Conservation (phyloP, 345 rosid genomes). For the Eucalyptus globulus region DNA sequence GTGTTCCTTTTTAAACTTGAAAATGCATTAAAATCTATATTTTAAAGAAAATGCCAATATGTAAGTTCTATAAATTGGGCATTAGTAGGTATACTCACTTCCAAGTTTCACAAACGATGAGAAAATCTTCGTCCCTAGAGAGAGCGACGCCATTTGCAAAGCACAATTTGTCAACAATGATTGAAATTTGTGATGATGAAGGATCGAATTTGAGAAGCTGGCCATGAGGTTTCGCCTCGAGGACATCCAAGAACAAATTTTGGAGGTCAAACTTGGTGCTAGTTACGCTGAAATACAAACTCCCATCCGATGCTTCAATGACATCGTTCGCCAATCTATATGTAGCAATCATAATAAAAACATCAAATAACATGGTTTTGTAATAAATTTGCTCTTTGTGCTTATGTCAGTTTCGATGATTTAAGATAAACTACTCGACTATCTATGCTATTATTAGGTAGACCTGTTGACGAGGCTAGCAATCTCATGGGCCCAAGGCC, state of each 20-base stretch:
- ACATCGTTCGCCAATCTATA: slow-evolving; percentile 3
- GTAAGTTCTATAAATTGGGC: background rate
- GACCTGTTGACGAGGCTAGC: background rate
- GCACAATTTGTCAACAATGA: slow-evolving; percentile 17
- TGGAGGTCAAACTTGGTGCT: slow-evolving; percentile 30
- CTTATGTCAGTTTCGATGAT: background rate
- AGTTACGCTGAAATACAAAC: slow-evolving; percentile 25
- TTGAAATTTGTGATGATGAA: slow-evolving; percentile 1
- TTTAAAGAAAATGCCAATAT: background rate
- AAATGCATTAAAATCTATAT: background rate
- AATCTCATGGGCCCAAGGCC: background rate
- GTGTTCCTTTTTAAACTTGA: background rate
- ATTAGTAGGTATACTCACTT: background rate
- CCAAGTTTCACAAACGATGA: slow-evolving; percentile 29
- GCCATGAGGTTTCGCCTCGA: slow-evolving; percentile 43
- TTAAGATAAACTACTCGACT: background rate
- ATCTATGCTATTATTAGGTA: background rate
- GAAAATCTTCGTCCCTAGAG: slow-evolving; percentile 22
- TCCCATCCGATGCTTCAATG: slow-evolving; percentile 36
- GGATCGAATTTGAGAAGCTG: slow-evolving; percentile 44
- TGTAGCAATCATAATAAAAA: background rate
- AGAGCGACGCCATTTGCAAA: slow-evolving; percentile 48
- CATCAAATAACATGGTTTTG: background rate
- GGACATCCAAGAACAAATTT: slow-evolving; percentile 23
- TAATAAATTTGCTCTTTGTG: background rate